Conservation (phyloP, 371 early-diverging fungal species). For the Mortierella sp. region DNA sequence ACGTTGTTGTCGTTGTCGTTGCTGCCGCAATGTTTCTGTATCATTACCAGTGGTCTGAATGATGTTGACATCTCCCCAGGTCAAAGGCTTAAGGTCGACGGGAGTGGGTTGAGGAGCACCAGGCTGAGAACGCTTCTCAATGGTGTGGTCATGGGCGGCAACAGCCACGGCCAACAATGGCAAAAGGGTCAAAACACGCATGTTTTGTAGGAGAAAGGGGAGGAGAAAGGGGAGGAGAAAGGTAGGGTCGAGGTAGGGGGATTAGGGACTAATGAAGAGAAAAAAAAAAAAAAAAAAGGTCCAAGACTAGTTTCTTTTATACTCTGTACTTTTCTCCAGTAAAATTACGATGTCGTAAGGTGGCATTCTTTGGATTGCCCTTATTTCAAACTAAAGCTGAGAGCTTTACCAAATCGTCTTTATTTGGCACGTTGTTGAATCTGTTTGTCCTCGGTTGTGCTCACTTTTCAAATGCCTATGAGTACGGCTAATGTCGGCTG, state of each 20-base stretch:
- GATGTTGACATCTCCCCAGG: slow-evolving; percentile 67
- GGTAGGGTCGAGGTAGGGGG: slow-evolving; percentile 5
- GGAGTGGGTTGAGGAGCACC: slow-evolving; percentile 47
- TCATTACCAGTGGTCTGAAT: slow-evolving; percentile 59
- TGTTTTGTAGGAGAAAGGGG: neutral
- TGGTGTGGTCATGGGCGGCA: slow-evolving; percentile 14
- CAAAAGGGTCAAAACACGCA: slow-evolving; percentile 24
- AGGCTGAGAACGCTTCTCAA: slow-evolving; percentile 57
- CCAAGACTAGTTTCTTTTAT: neutral
- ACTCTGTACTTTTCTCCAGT: neutral
- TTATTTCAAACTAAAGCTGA: neutral
- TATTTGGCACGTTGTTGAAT: neutral
- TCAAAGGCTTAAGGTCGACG: slow-evolving; percentile 53
- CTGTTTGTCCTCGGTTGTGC: neutral
- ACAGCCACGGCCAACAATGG: slow-evolving; percentile 36
- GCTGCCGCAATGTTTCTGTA: neutral
- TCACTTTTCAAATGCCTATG: neutral
- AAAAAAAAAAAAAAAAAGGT: neutral
- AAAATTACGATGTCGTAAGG: neutral
- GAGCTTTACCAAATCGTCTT: neutral
- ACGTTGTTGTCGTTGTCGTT: neutral
- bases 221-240: slow-evolving; percentile 1
- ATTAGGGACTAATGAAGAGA: slow-evolving; percentile 3
- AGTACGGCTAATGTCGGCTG: neutral
- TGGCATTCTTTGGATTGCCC: neutral